Conservation (phyloP, 768 basidiomycete genomes). For the Postia placenta region DNA sequence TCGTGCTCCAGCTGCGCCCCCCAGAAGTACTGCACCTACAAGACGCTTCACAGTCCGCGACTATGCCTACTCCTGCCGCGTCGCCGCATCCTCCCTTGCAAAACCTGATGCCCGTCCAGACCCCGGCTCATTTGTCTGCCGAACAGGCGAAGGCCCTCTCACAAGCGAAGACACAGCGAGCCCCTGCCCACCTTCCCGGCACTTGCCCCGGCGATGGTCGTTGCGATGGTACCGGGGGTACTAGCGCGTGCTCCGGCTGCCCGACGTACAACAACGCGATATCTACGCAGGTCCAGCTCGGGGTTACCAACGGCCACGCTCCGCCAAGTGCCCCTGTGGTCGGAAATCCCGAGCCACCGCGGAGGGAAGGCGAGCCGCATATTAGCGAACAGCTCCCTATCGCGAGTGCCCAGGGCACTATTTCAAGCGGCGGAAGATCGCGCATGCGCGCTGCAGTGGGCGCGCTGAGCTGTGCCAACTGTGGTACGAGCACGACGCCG, state of each 20-base stretch:
- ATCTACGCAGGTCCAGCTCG: slow-evolving; percentile 13
- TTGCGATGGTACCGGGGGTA: slow-evolving; percentile 96
- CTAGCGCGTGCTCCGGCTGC: slow-evolving; percentile 89
- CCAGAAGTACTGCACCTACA: not conserved
- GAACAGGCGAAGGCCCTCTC: slow-evolving; percentile 12
- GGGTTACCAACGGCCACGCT: slow-evolving; percentile 21
- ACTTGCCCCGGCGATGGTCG: slow-evolving; percentile 99
- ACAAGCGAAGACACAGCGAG: not conserved
- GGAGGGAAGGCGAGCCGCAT: not conserved
- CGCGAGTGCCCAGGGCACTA: not conserved
- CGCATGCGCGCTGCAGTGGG: slow-evolving; percentile 43
- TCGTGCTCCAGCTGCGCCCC: not conserved
- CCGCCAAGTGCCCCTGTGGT: not conserved
- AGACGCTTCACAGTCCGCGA: not conserved
- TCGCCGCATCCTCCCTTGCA: slow-evolving; percentile 14
- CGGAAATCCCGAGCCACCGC: not conserved
- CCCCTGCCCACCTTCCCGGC: slow-evolving; percentile 29
- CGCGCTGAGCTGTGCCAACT: slow-evolving; percentile 81
- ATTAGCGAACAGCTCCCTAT: not conserved
- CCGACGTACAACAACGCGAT: slow-evolving; percentile 89
- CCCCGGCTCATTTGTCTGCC: slow-evolving; percentile 23
- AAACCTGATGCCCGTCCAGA: slow-evolving; percentile 7
- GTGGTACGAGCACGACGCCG: slow-evolving; percentile 85
- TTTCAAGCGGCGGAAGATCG: slow-evolving; percentile 16
- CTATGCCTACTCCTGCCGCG: slow-evolving; percentile 17